A percentile compares a stretch with the other conserved stretches of the same genome.
These are phyloP conservation scores for Cokeromyces recurvatus DNA, from an alignment of 371 early-diverging fungal species.

Conservation along the genomic window DNA sequence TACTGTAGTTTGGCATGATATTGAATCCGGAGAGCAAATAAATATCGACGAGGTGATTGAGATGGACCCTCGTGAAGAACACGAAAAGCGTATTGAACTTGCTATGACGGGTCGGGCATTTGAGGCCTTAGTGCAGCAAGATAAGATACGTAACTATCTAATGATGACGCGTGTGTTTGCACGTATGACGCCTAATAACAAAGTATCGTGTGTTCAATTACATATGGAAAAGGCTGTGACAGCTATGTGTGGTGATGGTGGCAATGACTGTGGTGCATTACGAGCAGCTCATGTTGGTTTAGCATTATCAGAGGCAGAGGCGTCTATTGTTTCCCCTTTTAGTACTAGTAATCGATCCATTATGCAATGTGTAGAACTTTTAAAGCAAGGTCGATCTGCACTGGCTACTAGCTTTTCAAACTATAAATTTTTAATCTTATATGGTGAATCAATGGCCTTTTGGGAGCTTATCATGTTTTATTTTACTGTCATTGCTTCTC, in stretches of 20 bases:
- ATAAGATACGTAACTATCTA: slow-evolving; percentile 41
- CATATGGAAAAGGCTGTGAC: slow-evolving; percentile 75
- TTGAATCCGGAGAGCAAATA: slow-evolving; percentile 41
- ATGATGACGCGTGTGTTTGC: slow-evolving; percentile 66
- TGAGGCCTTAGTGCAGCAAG: slow-evolving; percentile 33
- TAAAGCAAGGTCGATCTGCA: slow-evolving; percentile 72
- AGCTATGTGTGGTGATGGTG: slow-evolving; percentile 95
- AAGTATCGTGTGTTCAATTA: slow-evolving; percentile 64
- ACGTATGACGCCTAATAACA: slow-evolving; percentile 76
- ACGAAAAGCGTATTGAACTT: slow-evolving; percentile 48
- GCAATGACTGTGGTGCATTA: slow-evolving; percentile 93
- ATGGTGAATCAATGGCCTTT: slow-evolving; percentile 72
- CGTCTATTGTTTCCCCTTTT: slow-evolving; percentile 85
- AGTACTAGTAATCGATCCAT: slow-evolving; percentile 60
- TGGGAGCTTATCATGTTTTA: slow-evolving; percentile 69
- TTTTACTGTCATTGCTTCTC: slow-evolving; percentile 55
- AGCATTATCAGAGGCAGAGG: slow-evolving; percentile 75
- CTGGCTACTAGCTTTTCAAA: slow-evolving; percentile 71
- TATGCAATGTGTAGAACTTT: slow-evolving; percentile 64
- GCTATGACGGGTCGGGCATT: slow-evolving; percentile 74
- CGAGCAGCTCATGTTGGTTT: slow-evolving; percentile 89
- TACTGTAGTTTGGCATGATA: slow-evolving; percentile 47
- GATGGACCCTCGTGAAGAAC: slow-evolving; percentile 22
- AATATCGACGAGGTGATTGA: slow-evolving; percentile 28
- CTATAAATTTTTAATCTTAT: slow-evolving; percentile 78